Evolutionary conservation across 2,329 filamentous ascomycete species (phyloP).

Genomic region (Ophiocordyceps camponoti-rufipedis): DNA sequence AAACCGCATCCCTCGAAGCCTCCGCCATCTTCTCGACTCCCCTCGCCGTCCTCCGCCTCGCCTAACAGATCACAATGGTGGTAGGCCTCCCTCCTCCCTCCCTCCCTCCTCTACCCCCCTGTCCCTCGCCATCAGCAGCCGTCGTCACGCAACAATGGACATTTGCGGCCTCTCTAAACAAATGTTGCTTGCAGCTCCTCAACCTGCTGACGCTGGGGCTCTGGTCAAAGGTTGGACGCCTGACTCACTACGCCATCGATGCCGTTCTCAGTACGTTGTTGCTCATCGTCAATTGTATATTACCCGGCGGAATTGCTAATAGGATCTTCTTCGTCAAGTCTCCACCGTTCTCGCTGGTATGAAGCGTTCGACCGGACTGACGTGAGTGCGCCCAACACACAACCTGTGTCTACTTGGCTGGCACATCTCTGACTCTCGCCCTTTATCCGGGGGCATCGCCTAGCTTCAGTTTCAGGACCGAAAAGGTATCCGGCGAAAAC

Average conservation of each 20-base stretch:
- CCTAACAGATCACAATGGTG: background rate
- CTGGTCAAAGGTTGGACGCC: constrained; percentile 68
- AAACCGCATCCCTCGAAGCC: background rate
- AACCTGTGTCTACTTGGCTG: background rate
- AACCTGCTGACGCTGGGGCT: constrained; percentile 51
- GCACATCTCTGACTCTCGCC: constrained; percentile 6
- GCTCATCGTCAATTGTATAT: background rate
- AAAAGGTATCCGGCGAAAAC: constrained; percentile 62
- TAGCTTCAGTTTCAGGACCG: constrained; percentile 70
- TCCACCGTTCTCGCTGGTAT: constrained; percentile 94
- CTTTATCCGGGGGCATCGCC: constrained; percentile 12
- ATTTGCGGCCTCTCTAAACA: constrained; percentile 5
- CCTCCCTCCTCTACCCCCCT: background rate
- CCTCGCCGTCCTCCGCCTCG: background rate
- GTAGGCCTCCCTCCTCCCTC: background rate
- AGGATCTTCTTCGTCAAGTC: constrained; percentile 30
- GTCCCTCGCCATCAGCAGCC: background rate
- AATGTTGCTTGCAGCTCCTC: constrained; percentile 30
- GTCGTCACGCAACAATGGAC: background rate
- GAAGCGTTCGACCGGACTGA: constrained; percentile 91
- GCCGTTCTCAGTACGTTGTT: constrained; percentile 68
- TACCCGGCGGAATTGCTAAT: background rate
- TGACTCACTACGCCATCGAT: constrained; percentile 92
- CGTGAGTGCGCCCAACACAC: constrained; percentile 44
- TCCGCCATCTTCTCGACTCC: background rate